Base-by-base conservation (phyloP, 345 rosid genomes). In the Hirschfeldia incana region DNA sequence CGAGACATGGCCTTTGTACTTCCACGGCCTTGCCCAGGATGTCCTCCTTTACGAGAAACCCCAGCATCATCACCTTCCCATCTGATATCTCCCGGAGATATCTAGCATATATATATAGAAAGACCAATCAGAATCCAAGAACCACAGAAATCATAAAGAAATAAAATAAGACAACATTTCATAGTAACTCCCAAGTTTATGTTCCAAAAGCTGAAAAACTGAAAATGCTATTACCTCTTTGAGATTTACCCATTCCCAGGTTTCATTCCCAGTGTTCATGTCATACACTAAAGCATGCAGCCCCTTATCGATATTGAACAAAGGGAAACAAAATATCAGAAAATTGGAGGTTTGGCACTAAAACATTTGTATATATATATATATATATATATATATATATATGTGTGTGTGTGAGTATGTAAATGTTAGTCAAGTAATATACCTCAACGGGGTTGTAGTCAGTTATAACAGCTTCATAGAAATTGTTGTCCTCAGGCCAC, bases 181-280 rank as follows among this genome's bases (percentile, higher is more conserved):
- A 57, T 10, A 12, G 57, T 33, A 21, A 26, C 73, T 42, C 49
- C 57, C 37, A 60, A 66, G 26, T 68, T 17, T 70, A 67, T 79
- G n/a, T n/a, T n/a, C n/a, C n/a, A n/a, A n/a, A n/a, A n/a, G n/a
- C n/a, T n/a, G n/a, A n/a, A n/a, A n/a, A n/a, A n/a, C n/a, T n/a
- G n/a, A n/a, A n/a, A n/a, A n/a, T n/a, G n/a, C n/a, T n/a, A n/a
- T 88, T 29, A 93, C 99, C 97, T 93, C 98, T 89, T 90, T 93
- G 78, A 93, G 97, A 86, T 95, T 85, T 80, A 95, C 97, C 98
- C 97, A 93, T 82, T 95, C 98, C 94, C 92, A 90, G 7, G 97
- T 90, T 89, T 93, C 97, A 76, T 85, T 80, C 17, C 80, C 83
- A 10, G 98, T 86, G 78, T 86, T 84, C 9, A 89, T 89, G 78